Conservation (phyloP, 345 rosid genomes). For the Xanthoceras sorbifolium region DNA sequence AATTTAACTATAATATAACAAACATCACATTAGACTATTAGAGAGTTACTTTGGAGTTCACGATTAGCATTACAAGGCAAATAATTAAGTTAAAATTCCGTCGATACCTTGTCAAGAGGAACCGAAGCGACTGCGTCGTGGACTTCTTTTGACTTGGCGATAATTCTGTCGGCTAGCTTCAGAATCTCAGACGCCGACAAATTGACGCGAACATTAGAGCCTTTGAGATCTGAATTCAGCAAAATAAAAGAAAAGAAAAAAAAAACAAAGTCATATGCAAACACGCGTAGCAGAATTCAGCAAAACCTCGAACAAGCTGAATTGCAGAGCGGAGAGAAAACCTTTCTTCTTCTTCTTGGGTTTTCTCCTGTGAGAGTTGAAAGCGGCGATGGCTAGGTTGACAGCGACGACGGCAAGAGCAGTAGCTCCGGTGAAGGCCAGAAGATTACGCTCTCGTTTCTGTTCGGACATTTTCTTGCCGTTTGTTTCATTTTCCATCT, state of each 20-base stretch:
- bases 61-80: not conserved
- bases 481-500: slow-evolving; percentile 44
- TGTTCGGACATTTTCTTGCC: slow-evolving; percentile 36
- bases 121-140: slow-evolving; percentile 75
- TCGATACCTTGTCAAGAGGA: slow-evolving; percentile 72
- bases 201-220: slow-evolving; percentile 60
- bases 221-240: slow-evolving; percentile 59
- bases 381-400: slow-evolving; percentile 64
- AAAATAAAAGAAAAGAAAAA: slow-evolving; percentile 6
- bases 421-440: slow-evolving; percentile 77
- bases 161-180: slow-evolving; percentile 61
- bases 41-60: no score
- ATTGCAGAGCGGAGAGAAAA: slow-evolving; percentile 2
- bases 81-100: not conserved
- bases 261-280: not conserved
- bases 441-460: slow-evolving; percentile 44
- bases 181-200: slow-evolving; percentile 75
- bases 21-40: not conserved
- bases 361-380: slow-evolving; percentile 50
- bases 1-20: not conserved
- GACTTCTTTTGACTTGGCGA: slow-evolving; percentile 66
- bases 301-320: not conserved
- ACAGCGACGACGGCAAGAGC: slow-evolving; percentile 67
- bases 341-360: slow-evolving; percentile 70
- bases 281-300: not conserved